Conservation (phyloP, 2,329 filamentous ascomycete genomes). For the Fonsecaea erecta region DNA sequence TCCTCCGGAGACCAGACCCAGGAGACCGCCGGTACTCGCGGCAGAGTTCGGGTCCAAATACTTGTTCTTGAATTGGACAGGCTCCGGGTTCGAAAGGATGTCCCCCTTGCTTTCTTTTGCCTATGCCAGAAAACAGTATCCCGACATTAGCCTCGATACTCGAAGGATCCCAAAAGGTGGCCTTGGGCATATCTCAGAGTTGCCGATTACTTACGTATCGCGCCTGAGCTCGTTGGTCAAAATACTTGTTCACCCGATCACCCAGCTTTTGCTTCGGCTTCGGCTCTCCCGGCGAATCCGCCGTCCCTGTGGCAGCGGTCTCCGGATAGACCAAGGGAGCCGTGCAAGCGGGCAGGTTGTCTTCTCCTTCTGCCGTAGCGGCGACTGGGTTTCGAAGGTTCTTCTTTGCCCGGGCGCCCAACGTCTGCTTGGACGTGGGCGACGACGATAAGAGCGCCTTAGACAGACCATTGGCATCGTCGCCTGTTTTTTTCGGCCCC, state of each 20-base stretch:
- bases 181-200: not conserved
- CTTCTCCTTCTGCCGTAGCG: slow-evolving; percentile 18
- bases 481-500: slow-evolving; percentile 38
- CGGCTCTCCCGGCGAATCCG: slow-evolving; percentile 21
- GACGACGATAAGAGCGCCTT: slow-evolving; percentile 3
- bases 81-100: slow-evolving; percentile 41
- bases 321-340: slow-evolving; percentile 16
- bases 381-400: slow-evolving; percentile 22
- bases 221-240: slow-evolving; percentile 56
- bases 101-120: slow-evolving; percentile 48
- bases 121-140: slow-evolving; percentile 39
- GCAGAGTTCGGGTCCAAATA: slow-evolving; percentile 58
- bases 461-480: slow-evolving; percentile 39
- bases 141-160: not conserved
- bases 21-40: slow-evolving; percentile 53
- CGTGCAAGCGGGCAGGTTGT: slow-evolving; percentile 12
- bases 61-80: slow-evolving; percentile 50
- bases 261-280: slow-evolving; percentile 43
- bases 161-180: not conserved
- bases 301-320: slow-evolving; percentile 18
- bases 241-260: slow-evolving; percentile 45
- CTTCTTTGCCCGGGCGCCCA: slow-evolving; percentile 6
- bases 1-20: slow-evolving; percentile 55
- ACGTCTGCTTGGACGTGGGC: slow-evolving; percentile 21
- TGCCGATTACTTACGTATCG: slow-evolving; percentile 38